A percentile compares a stretch with the other conserved stretches of the same genome.
These are phyloP conservation scores for Rhodotorula sp. DNA, from an alignment of 1,284 basidiomycete genomes.

Conservation along the genomic window DNA sequence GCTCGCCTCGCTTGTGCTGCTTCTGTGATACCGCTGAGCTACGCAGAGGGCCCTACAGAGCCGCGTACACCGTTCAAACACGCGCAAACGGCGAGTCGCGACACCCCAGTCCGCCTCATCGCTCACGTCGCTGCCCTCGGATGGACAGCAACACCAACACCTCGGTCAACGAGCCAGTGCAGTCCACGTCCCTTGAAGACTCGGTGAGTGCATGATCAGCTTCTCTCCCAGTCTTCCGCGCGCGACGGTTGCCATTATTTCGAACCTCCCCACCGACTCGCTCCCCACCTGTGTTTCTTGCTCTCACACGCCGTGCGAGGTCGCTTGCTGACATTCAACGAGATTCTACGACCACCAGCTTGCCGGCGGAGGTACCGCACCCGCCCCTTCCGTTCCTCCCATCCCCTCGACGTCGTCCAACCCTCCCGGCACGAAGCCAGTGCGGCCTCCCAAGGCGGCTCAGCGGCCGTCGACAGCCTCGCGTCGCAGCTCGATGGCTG, in stretches of 20 bases:
- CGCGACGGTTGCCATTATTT: background rate
- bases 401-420: background rate
- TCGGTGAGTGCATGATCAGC: background rate
- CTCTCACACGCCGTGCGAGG: too few species aligned
- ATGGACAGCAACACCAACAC: background rate
- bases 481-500: background rate
- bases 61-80: too few species aligned
- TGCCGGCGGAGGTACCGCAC: background rate
- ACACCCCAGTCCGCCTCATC: background rate
- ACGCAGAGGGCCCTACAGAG: too few species aligned
- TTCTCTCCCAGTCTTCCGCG: too few species aligned
- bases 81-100: background rate
- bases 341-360: background rate
- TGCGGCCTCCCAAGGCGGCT: conserved; percentile 17
- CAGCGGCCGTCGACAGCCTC: conserved; percentile 21
- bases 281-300: background rate
- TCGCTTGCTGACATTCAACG: background rate
- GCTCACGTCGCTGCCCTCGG: background rate
- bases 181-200: background rate
- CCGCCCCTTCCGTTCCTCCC: too few species aligned
- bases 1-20: too few species aligned
- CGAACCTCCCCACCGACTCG: conserved; percentile 3
- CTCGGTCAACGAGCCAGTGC: background rate
- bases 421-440: conserved; percentile 12
- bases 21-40: too few species aligned